Base-by-base conservation (phyloP, 176 grass and related monocot genomes). In the Ampelocalamus luodianensis region DNA sequence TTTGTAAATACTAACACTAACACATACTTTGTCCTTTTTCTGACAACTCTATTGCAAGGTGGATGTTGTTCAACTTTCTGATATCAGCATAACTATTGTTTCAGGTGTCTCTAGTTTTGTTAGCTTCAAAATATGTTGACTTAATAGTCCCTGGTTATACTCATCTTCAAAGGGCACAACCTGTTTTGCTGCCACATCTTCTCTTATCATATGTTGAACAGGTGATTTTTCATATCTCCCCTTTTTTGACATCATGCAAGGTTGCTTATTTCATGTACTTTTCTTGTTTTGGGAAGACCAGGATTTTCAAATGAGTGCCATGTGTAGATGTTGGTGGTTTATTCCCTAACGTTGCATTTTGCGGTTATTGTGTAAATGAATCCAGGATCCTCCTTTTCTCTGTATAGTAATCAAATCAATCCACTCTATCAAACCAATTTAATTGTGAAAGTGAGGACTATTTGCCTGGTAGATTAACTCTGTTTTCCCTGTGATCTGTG, bases 141-240 rank as follows among this genome's bases (percentile, higher is more conserved):
- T 87, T 98, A 81, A 94, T 98, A 89, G 92, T 98, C 81, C 96
- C 96, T 78, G 96, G 96, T 74, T 98, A 98, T 83, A 98, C 96
- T 83, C 96, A 98, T 78, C 86, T 98, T 65, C 96, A 98, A 78
- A 95, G 93, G 80, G 93, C 96, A 80, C 96, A 98, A 3, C 96
- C 96, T 81, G 86, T 98, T 48, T 87, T 94, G 77, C 78, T 98
- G 71, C 88, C 89, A 15, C 96, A 98, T 92, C 96, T 95, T 77
- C 89, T 98, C 42, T 90, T 98, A 83, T 94, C 96, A 55, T 98
- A 98, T 82, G 88, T 95, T 87, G 96, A 98, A 81, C 93, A 98
- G 96, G 96, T 98, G 72, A 68, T 44, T 54, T 85, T 32, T 20
- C 29, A 26, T 79, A 32, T 39, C 32, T 66, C 36, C 3, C 39